A percentile compares a stretch with the other conserved stretches of the same genome.
phyloP scores from a whole-genome alignment of 768 basidiomycete genomes.

The Omphalotus guepiniiformis region DNA sequence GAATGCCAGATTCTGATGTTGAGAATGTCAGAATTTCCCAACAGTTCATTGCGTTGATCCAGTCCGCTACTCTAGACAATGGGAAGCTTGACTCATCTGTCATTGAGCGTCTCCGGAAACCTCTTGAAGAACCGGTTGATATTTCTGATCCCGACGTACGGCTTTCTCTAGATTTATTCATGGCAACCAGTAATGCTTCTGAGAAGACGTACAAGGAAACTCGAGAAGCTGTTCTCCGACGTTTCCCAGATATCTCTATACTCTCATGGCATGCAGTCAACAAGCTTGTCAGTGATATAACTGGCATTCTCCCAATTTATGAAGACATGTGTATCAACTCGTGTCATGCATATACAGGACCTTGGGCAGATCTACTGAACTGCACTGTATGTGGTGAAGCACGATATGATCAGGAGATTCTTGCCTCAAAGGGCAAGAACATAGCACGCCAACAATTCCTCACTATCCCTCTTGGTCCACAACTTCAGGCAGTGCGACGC shows the following conservation, averaged over 20 bases:
- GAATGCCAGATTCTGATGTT: constrained; percentile 7
- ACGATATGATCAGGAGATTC: constrained; percentile 19
- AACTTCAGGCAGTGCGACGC: constrained; percentile 34
- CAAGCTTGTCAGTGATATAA: constrained; percentile 22
- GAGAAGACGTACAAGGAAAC: constrained; percentile 25
- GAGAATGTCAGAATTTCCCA: constrained; percentile 16
- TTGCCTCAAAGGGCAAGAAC: constrained; percentile 10
- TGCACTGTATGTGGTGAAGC: constrained; percentile 30
- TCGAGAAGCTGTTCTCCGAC: constrained; percentile 16
- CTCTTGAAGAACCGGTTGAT: constrained; percentile 14
- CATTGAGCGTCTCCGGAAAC: constrained; percentile 24
- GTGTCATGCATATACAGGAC: constrained; percentile 37
- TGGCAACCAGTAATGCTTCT: constrained; percentile 25
- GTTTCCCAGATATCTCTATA: constrained; percentile 22
- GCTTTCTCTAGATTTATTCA: constrained; percentile 29
- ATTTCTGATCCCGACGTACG: constrained; percentile 20
- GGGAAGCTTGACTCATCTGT: constrained; percentile 15
- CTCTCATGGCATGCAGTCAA: constrained; percentile 27
- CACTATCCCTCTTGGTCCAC: constrained; percentile 39
- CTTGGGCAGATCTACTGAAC: constrained; percentile 18
- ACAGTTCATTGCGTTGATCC: constrained; percentile 19
- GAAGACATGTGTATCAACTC: constrained; percentile 40
- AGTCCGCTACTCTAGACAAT: constrained; percentile 23
- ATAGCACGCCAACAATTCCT: constrained; percentile 26
- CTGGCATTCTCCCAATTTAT: constrained; percentile 28